Conservation (phyloP, 768 basidiomycete genomes). For the Lentinula detonsa region DNA sequence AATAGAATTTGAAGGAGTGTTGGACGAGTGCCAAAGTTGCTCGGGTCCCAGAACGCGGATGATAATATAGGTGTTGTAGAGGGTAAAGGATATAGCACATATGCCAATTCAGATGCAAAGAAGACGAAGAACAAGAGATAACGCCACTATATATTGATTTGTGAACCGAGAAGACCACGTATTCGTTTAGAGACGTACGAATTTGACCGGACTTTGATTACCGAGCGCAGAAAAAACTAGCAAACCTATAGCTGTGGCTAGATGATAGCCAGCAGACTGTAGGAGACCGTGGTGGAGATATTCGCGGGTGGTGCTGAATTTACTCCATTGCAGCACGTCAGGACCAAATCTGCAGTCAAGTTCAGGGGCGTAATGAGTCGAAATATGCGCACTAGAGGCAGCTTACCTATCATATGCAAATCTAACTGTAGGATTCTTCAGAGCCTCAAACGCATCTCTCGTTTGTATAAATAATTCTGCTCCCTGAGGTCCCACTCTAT, state of each 20-base stretch:
- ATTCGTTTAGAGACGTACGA: conserved; percentile 39
- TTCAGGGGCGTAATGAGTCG: not conserved
- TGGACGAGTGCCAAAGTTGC: conserved; percentile 14
- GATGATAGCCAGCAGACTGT: conserved; percentile 59
- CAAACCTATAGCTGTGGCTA: conserved; percentile 50
- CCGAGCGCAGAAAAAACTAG: conserved; percentile 61
- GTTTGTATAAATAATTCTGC: conserved; percentile 65
- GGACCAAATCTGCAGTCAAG: conserved; percentile 61
- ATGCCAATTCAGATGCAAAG: conserved; percentile 56
- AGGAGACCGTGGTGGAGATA: conserved; percentile 63
- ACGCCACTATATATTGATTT: conserved; percentile 56
- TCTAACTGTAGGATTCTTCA: conserved; percentile 69
- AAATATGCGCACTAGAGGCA: not conserved
- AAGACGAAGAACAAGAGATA: conserved; percentile 64
- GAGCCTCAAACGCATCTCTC: conserved; percentile 68
- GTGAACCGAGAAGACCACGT: not conserved
- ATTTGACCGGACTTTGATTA: conserved; percentile 51
- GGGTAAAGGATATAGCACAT: conserved; percentile 56
- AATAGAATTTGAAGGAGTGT: conserved; percentile 38
- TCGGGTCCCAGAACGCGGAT: conserved; percentile 10
- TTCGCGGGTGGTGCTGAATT: conserved; percentile 56
- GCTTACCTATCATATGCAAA: conserved; percentile 84
- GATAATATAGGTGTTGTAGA: conserved; percentile 17
- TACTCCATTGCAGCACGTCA: conserved; percentile 59
- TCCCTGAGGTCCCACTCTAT: conserved; percentile 54